phyloP scores from a whole-genome alignment of 495 filamentous ascomycete genomes.

The Apiosordaria backusii region DNA sequence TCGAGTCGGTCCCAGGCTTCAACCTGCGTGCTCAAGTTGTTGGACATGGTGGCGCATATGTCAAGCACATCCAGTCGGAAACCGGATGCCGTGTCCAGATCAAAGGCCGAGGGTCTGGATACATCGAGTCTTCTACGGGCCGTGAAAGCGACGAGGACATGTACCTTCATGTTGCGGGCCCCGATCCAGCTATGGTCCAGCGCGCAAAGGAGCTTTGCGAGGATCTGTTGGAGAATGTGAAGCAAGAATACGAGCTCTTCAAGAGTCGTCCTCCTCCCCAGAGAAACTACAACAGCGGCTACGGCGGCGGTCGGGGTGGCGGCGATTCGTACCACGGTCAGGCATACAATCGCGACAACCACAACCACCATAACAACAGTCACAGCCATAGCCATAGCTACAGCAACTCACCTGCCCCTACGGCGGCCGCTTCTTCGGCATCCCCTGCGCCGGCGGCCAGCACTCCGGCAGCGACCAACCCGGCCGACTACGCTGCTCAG shows the following conservation, averaged over 20 bases:
- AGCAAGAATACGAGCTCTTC: constrained; percentile 80
- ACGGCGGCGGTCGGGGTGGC: constrained; percentile 33
- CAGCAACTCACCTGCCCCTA: constrained; percentile 34
- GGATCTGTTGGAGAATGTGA: constrained; percentile 79
- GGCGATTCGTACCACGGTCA: constrained; percentile 37
- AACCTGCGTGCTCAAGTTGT: constrained; percentile 95
- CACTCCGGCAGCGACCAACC: constrained; percentile 39
- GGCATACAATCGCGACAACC: constrained; percentile 37
- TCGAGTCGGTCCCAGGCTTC: constrained; percentile 92
- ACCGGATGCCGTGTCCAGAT: constrained; percentile 95
- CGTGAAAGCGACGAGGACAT: constrained; percentile 91
- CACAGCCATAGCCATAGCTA: constrained; percentile 29
- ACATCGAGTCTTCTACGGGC: constrained; percentile 77
- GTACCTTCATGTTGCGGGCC: constrained; percentile 92
- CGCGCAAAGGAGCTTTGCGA: constrained; percentile 83
- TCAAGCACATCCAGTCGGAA: constrained; percentile 95
- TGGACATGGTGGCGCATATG: constrained; percentile 85
- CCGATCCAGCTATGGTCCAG: constrained; percentile 80
- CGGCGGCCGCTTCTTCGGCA: constrained; percentile 35
- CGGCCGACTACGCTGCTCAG: constrained; percentile 62
- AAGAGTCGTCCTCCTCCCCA: constrained; percentile 74
- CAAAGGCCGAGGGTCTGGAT: constrained; percentile 95
- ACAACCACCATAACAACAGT: constrained; percentile 37
- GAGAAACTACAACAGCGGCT: constrained; percentile 46
- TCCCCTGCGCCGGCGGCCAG: constrained; percentile 33